These are phyloP conservation scores for Fomitopsis pinicola DNA, from an alignment of 1,284 basidiomycete genomes.

Conservation along the genomic window DNA sequence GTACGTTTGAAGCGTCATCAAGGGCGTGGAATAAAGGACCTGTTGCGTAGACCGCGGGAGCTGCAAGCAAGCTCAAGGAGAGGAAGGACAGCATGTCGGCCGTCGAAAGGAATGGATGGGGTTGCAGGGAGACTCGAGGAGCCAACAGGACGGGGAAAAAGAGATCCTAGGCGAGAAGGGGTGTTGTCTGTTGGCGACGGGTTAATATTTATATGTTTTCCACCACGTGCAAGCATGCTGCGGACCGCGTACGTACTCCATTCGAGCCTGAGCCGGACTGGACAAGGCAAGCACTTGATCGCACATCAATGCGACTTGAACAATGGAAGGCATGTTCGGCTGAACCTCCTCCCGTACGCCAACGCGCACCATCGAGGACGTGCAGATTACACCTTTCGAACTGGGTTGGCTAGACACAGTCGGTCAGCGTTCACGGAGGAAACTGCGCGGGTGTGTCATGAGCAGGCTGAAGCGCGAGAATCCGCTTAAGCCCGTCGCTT, in stretches of 20 bases:
- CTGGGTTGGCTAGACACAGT: too few relatives aligned
- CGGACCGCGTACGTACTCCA: neutral
- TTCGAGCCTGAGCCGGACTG: too few relatives aligned
- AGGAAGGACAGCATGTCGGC: constrained; percentile 17
- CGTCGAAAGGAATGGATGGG: constrained; percentile 8
- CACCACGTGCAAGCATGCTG: neutral
- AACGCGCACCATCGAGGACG: too few relatives aligned
- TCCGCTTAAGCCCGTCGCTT: neutral
- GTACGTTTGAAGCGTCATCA: constrained; percentile 1
- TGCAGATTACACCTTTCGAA: too few relatives aligned
- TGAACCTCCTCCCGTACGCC: too few relatives aligned
- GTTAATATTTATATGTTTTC: neutral
- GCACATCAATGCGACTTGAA: too few relatives aligned
- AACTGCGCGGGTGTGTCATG: neutral
- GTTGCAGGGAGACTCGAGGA: constrained; percentile 3
- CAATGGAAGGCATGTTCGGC: too few relatives aligned
- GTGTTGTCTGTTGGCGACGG: neutral
- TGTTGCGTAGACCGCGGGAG: constrained; percentile 12
- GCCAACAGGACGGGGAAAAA: neutral
- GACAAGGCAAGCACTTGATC: too few relatives aligned
- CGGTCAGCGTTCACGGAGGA: too few relatives aligned
- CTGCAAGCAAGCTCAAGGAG: constrained; percentile 14
- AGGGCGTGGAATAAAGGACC: constrained; percentile 5
- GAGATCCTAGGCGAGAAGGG: neutral
- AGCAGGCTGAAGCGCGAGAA: neutral